Conservation (phyloP, 2,329 filamentous ascomycete species). For the Aureobasidium sp. region DNA sequence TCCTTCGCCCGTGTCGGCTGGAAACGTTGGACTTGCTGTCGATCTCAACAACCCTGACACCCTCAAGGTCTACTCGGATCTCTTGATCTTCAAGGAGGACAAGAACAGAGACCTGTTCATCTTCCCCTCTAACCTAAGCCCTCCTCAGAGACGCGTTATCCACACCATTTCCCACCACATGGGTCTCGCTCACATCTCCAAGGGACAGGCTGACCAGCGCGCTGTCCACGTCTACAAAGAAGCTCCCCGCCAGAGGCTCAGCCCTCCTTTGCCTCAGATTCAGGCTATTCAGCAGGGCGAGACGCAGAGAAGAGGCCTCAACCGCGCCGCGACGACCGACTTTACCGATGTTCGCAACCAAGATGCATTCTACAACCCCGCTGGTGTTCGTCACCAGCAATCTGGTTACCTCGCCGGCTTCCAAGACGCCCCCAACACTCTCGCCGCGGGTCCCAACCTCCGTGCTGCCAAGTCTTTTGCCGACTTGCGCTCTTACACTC, state of each 20-base stretch:
- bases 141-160: slow-evolving; percentile 79
- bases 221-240: slow-evolving; percentile 85
- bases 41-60: slow-evolving; percentile 89
- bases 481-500: slow-evolving; percentile 88
- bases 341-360: slow-evolving; percentile 78
- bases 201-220: slow-evolving; percentile 77
- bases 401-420: slow-evolving; percentile 72
- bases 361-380: slow-evolving; percentile 62
- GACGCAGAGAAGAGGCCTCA: slow-evolving; percentile 74
- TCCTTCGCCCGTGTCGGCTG: slow-evolving; percentile 60
- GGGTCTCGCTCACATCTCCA: slow-evolving; percentile 83
- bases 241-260: slow-evolving; percentile 50
- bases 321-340: slow-evolving; percentile 93
- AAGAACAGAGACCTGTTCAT: slow-evolving; percentile 69
- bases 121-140: slow-evolving; percentile 73
- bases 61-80: slow-evolving; percentile 81
- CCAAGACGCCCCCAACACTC: slow-evolving; percentile 61
- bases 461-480: slow-evolving; percentile 95
- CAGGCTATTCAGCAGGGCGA: slow-evolving; percentile 61
- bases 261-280: slow-evolving; percentile 56
- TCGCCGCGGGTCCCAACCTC: slow-evolving; percentile 69
- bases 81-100: slow-evolving; percentile 82
- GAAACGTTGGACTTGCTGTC: slow-evolving; percentile 53
- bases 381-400: slow-evolving; percentile 67
- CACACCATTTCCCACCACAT: slow-evolving; percentile 95